phyloP scores from a whole-genome alignment of 345 rosid genomes.

The Aquilaria malaccensis region DNA sequence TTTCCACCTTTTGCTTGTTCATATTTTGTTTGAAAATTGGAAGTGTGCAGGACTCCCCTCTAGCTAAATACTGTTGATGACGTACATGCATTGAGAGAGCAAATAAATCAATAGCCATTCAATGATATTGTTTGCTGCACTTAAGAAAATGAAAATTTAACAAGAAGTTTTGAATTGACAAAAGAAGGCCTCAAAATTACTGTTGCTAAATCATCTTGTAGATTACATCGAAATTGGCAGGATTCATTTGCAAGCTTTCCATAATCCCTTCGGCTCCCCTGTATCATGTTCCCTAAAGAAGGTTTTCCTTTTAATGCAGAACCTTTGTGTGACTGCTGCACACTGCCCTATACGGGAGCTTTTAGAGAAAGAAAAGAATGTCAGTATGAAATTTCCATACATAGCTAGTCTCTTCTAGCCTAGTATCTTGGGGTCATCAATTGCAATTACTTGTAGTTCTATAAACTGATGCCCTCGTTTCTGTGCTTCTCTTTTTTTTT shows the following conservation, averaged over 20 bases:
- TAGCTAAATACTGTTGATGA: background rate
- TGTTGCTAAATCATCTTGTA: background rate
- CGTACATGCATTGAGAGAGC: too few relatives aligned
- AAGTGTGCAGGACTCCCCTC: background rate
- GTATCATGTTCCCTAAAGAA: background rate
- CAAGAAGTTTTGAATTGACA: too few relatives aligned
- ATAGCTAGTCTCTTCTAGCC: background rate
- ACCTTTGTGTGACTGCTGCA: constrained; percentile 90
- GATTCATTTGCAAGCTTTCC: background rate
- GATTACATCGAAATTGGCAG: background rate
- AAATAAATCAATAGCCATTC: too few relatives aligned
- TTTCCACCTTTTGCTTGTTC: background rate
- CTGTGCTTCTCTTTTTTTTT: background rate
- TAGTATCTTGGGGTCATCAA: background rate
- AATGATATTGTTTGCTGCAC: too few relatives aligned
- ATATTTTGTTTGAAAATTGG: background rate
- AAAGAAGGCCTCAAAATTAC: background rate
- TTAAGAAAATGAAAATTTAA: too few relatives aligned
- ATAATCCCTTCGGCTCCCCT: background rate
- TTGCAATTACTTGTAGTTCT: background rate
- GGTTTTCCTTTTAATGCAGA: constrained; percentile 39
- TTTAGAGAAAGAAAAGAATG: constrained; percentile 91
- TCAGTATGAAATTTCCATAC: constrained; percentile 16
- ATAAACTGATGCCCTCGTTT: background rate
- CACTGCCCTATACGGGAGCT: constrained; percentile 96